Evolutionary conservation across 352 stramenopile species (phyloP).

Genomic region (Saprolegnia parasitica): DNA sequence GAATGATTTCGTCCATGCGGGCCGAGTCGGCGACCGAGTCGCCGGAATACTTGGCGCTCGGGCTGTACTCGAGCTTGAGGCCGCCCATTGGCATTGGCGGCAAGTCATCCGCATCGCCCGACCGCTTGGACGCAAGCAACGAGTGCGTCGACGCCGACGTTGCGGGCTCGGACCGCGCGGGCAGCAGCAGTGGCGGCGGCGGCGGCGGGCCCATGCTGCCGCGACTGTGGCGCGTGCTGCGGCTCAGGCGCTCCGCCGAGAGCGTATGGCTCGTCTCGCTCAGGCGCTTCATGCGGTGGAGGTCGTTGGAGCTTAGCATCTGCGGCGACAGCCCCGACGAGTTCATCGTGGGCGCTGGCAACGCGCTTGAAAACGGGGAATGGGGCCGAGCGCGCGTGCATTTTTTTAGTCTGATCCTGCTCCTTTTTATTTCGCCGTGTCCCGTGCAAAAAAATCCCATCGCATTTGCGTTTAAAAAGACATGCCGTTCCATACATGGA

Average conservation of each 20-base stretch:
- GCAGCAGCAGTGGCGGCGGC: constrained; percentile 11
- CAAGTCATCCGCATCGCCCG: constrained; percentile 1
- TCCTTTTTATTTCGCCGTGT: constrained; percentile 9
- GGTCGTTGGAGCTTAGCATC: constrained; percentile 27
- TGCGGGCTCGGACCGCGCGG: constrained; percentile 1
- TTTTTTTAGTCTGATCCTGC: constrained; percentile 1
- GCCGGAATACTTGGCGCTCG: constrained; percentile 17
- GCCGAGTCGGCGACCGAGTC: constrained; percentile 21
- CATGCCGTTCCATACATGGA: no score
- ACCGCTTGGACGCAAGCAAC: not conserved
- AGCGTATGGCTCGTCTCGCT: constrained; percentile 22
- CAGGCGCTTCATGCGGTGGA: constrained; percentile 28
- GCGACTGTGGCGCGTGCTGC: constrained; percentile 9
- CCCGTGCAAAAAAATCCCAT: no score
- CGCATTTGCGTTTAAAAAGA: no score
- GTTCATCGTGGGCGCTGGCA: constrained; percentile 6
- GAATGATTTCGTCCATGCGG: constrained; percentile 22
- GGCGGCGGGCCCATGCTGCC: constrained; percentile 2
- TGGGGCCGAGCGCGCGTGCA: not conserved
- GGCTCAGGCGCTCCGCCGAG: constrained; percentile 10
- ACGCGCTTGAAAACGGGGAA: constrained; percentile 11
- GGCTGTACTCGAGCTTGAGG: constrained; percentile 24
- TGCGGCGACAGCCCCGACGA: not conserved
- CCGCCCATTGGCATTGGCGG: constrained; percentile 21
- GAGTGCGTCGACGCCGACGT: not conserved